These are phyloP conservation scores for Saccharomycopsis babjevae DNA, from an alignment of 805 yeast species.

Conservation along the genomic window DNA sequence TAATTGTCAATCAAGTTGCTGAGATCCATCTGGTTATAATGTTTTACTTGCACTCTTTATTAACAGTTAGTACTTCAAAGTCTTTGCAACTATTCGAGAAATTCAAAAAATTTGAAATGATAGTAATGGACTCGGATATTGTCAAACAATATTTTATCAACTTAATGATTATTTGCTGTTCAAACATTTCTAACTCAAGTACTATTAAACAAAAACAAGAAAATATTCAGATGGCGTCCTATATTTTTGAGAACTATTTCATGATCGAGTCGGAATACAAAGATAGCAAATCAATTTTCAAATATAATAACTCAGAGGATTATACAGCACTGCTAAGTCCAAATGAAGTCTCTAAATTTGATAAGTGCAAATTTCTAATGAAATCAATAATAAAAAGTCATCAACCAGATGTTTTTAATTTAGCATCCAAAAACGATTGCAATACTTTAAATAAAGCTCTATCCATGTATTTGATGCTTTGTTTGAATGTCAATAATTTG, in stretches of 20 bases:
- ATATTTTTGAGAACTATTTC: not conserved
- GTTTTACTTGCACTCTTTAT: constrained; percentile 11
- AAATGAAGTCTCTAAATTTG: not conserved
- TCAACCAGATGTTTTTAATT: not conserved
- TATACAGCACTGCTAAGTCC: not conserved
- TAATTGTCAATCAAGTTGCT: constrained; percentile 3
- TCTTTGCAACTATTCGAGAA: constrained; percentile 9
- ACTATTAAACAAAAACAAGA: not conserved
- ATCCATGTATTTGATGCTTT: not conserved
- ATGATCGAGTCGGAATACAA: not conserved
- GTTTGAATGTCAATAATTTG: not conserved
- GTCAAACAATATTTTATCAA: constrained; percentile 8
- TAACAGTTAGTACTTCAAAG: constrained; percentile 4
- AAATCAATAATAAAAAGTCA: not conserved
- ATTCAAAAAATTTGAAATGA: constrained; percentile 8
- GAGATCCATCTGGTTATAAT: constrained; percentile 9
- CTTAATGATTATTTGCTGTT: constrained; percentile 6
- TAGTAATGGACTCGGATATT: not conserved
- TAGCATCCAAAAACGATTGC: not conserved
- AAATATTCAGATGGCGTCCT: constrained; percentile 1
- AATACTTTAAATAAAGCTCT: constrained; percentile 3
- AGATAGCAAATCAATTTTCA: not conserved
- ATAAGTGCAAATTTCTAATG: constrained; percentile 1
- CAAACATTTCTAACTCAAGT: not conserved
- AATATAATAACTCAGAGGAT: not conserved